These are phyloP conservation scores for Lodderomyces beijingensis DNA, from an alignment of 1,139 yeast genomes.

Conservation along the genomic window DNA sequence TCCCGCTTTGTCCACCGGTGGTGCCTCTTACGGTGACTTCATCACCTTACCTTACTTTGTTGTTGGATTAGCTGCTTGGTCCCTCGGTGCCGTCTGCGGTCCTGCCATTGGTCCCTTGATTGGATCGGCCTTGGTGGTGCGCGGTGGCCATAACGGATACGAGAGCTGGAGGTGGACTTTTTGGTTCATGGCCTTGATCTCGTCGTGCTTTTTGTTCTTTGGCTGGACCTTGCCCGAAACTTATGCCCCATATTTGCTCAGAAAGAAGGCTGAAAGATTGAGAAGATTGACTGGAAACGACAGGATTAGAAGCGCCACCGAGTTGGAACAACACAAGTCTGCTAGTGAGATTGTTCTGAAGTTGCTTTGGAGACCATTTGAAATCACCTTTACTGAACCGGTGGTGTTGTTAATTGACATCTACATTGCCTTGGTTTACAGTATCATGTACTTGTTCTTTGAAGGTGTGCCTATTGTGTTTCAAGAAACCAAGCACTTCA, in stretches of 20 bases:
- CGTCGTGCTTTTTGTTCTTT: constrained; percentile 31
- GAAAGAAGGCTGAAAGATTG: constrained; percentile 43
- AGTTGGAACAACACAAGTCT: constrained; percentile 33
- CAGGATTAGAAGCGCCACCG: constrained; percentile 38
- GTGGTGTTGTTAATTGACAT: constrained; percentile 28
- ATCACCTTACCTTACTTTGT: constrained; percentile 22
- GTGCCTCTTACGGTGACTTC: constrained; percentile 31
- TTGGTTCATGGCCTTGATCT: constrained; percentile 38
- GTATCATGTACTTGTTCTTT: constrained; percentile 30
- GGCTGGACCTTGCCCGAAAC: constrained; percentile 49
- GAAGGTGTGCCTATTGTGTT: constrained; percentile 33
- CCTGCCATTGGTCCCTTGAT: constrained; percentile 33
- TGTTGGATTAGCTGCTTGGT: constrained; percentile 26
- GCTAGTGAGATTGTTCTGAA: constrained; percentile 18
- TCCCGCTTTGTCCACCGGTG: constrained; percentile 36
- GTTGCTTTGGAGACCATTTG: constrained; percentile 28
- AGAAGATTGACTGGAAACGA: constrained; percentile 41
- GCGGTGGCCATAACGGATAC: constrained; percentile 11
- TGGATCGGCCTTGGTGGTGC: constrained; percentile 23
- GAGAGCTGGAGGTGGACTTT: constrained; percentile 42
- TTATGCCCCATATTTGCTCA: constrained; percentile 38
- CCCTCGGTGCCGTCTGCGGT: constrained; percentile 29
- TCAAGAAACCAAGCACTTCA: constrained; percentile 19
- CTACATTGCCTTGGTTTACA: constrained; percentile 28
- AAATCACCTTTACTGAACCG: constrained; percentile 28